These are phyloP conservation scores for Arthrinium puccinioides DNA, from an alignment of 2,329 filamentous ascomycete species.

Conservation along the genomic window DNA sequence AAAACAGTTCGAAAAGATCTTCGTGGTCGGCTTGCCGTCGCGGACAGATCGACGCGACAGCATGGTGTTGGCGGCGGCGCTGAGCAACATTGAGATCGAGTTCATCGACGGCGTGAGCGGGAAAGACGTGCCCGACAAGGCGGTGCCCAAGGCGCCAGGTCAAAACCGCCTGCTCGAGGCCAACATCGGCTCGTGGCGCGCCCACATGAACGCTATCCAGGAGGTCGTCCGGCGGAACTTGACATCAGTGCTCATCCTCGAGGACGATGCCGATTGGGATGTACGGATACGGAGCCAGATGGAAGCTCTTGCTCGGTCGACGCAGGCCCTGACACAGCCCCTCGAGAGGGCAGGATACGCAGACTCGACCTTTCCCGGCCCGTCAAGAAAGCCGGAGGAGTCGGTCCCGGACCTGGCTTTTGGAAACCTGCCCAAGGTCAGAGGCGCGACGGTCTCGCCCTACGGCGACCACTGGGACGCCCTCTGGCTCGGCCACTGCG, in stretches of 20 bases:
- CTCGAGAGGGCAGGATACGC: slow-evolving; percentile 14
- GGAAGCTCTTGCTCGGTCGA: slow-evolving; percentile 14
- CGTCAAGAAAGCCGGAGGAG: slow-evolving; percentile 1
- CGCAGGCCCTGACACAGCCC: slow-evolving; percentile 4
- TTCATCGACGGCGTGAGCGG: slow-evolving; percentile 14
- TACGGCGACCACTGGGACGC: slow-evolving; percentile 25
- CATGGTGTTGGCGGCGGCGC: slow-evolving; percentile 32
- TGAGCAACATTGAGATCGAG: slow-evolving; percentile 28
- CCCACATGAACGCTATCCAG: slow-evolving; percentile 30
- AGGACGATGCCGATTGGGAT: slow-evolving; percentile 34
- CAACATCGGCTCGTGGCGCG: slow-evolving; percentile 28
- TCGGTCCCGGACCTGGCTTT: slow-evolving; percentile 12
- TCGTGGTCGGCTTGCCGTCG: slow-evolving; percentile 36
- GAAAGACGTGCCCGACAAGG: slow-evolving; percentile 31
- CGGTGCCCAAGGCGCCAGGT: slow-evolving; percentile 30
- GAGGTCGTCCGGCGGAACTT: slow-evolving; percentile 25
- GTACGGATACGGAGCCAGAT: slow-evolving; percentile 25
- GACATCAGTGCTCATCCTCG: slow-evolving; percentile 27
- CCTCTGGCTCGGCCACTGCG: slow-evolving; percentile 31
- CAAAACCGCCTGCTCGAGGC: not conserved
- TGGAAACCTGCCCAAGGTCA: not conserved
- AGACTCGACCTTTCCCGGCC: slow-evolving; percentile 14
- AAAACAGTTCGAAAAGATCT: slow-evolving; percentile 14
- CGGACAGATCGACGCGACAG: slow-evolving; percentile 43
- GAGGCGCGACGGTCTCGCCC: slow-evolving; percentile 5